Conservation (phyloP, 140 eudicot genomes). For the Flaveria floridana region DNA sequence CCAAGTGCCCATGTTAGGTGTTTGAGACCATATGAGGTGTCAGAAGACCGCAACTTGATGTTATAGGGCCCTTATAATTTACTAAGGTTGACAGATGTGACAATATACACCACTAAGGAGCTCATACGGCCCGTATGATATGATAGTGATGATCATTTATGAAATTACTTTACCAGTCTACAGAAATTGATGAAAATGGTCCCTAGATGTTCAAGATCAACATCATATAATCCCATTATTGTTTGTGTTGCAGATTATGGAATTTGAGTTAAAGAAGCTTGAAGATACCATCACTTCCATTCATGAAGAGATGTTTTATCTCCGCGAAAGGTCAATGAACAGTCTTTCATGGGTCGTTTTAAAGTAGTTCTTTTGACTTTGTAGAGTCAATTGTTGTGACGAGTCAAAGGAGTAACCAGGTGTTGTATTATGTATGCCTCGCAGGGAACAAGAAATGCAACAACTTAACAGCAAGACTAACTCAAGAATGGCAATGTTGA, state of each 20-base stretch:
- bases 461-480: slow-evolving; percentile 67
- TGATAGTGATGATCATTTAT: too few species aligned
- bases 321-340: slow-evolving; percentile 68
- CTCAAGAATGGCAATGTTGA: slow-evolving; percentile 76
- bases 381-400: slow-evolving; percentile 2
- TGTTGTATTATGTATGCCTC: slow-evolving; percentile 15
- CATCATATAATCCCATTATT: not conserved
- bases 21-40: too few species aligned
- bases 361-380: slow-evolving; percentile 10
- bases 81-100: too few species aligned
- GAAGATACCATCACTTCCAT: slow-evolving; percentile 63
- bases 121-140: not conserved
- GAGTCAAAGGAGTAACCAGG: not conserved
- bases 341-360: not conserved
- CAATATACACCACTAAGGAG: too few species aligned
- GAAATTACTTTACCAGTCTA: not conserved
- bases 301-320: slow-evolving; percentile 95
- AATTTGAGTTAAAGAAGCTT: slow-evolving; percentile 74
- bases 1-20: too few species aligned
- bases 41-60: too few species aligned
- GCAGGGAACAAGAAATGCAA: slow-evolving; percentile 97
- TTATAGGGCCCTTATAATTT: too few species aligned
- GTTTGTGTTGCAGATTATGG: slow-evolving; percentile 60
- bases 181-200: not conserved
- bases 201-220: not conserved